phyloP scores from a whole-genome alignment of 352 stramenopile genomes.

The Pythium folliculosum region DNA sequence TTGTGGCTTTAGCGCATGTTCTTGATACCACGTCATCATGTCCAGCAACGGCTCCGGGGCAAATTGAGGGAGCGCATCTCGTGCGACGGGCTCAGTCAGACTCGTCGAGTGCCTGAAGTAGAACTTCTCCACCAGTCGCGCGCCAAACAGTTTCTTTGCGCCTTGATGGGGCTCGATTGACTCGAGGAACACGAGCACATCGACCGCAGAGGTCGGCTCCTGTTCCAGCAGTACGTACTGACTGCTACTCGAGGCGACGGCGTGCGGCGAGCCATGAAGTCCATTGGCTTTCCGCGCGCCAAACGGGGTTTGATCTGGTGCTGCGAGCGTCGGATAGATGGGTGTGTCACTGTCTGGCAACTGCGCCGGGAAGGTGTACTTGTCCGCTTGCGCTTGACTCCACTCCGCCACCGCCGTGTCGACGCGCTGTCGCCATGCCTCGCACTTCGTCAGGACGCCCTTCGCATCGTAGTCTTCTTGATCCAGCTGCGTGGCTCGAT shows the following conservation, averaged over 20 bases:
- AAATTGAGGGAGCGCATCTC: background rate
- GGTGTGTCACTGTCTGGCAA: background rate
- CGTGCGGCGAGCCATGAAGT: background rate
- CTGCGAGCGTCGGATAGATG: background rate
- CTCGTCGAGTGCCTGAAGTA: background rate
- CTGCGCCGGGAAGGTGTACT: background rate
- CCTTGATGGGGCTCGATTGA: background rate
- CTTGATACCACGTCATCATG: conserved; percentile 19
- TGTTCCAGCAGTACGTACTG: conserved; percentile 8
- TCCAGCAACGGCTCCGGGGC: background rate
- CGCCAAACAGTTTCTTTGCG: background rate
- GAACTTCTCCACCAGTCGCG: conserved; percentile 7
- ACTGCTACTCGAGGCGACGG: too few species aligned
- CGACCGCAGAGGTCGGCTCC: background rate
- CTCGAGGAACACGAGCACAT: background rate
- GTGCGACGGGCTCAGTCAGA: background rate
- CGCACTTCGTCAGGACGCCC: background rate
- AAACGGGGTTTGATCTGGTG: conserved; percentile 9
- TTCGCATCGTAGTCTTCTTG: conserved; percentile 12
- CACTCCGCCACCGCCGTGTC: background rate
- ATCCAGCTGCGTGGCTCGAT: background rate
- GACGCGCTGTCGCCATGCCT: background rate
- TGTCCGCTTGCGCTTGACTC: conserved; percentile 2
- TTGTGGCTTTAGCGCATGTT: background rate
- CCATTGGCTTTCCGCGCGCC: background rate